Evolutionary conservation across 805 yeast genomes (phyloP).

Genomic region (Sungouiozyma ichnusensis): DNA sequence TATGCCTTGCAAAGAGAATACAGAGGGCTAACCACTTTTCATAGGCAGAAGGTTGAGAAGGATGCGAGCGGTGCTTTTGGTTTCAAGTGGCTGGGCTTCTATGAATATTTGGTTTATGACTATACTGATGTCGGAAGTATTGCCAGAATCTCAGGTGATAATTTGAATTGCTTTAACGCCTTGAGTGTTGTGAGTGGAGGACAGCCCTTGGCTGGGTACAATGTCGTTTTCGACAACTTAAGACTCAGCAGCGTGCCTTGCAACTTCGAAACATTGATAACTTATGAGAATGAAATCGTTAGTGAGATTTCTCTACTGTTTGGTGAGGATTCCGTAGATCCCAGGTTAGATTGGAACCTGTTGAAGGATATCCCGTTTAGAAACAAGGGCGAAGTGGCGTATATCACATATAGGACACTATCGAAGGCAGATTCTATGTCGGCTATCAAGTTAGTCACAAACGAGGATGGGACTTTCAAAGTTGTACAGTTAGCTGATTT

Average conservation of each 20-base stretch:
- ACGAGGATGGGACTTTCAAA: slow-evolving; percentile 46
- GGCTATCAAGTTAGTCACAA: slow-evolving; percentile 6
- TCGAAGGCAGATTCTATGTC: slow-evolving; percentile 1
- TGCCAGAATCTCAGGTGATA: neutral
- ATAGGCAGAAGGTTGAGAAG: slow-evolving; percentile 8
- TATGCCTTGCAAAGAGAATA: neutral
- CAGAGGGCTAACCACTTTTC: neutral
- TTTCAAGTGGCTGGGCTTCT: slow-evolving; percentile 15
- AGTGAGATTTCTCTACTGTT: slow-evolving; percentile 60
- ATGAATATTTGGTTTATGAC: slow-evolving; percentile 17
- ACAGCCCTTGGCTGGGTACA: neutral
- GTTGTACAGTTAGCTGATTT: slow-evolving; percentile 85
- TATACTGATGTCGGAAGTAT: slow-evolving; percentile 5
- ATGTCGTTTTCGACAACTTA: neutral
- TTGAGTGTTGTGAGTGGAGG: neutral
- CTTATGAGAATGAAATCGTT: slow-evolving; percentile 22
- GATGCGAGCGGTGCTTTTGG: slow-evolving; percentile 15
- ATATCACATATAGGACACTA: neutral
- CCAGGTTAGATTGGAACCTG: slow-evolving; percentile 60
- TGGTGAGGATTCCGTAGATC: slow-evolving; percentile 66
- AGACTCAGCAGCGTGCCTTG: neutral
- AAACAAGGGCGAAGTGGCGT: neutral
- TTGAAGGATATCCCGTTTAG: slow-evolving; percentile 2
- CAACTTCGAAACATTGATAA: neutral
- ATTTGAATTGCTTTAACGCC: neutral